Percentiles rank a stretch among this genome's conserved stretches.
Evolutionary conservation across 2,329 filamentous ascomycete genomes (phyloP).

Genomic region (Aurifilum marmelostoma): DNA sequence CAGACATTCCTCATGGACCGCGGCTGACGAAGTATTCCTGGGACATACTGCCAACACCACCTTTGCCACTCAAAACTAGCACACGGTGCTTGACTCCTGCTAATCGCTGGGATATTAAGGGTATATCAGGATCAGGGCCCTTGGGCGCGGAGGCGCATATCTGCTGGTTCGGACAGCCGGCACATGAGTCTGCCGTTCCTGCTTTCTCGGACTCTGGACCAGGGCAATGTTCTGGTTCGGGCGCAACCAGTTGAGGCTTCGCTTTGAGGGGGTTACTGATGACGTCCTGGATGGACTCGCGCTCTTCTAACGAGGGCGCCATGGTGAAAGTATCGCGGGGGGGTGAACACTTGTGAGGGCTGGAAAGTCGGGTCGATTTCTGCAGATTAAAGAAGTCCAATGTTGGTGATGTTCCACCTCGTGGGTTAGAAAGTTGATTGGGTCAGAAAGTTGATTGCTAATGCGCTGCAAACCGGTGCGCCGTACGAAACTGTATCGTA

Average conservation of each 20-base stretch:
- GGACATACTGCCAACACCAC: constrained; percentile 75
- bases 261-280: constrained; percentile 76
- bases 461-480: constrained; percentile 14
- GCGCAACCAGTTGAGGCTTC: constrained; percentile 84
- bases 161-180: constrained; percentile 91
- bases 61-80: constrained; percentile 90
- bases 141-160: constrained; percentile 95
- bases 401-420: not conserved
- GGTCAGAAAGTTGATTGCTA: constrained; percentile 27
- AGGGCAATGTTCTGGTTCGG: constrained; percentile 95
- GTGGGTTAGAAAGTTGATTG: not conserved
- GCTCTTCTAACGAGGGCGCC: constrained; percentile 80
- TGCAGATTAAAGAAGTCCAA: not conserved
- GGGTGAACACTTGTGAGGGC: not conserved
- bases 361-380: not conserved
- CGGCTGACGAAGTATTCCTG: not conserved
- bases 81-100: constrained; percentile 87
- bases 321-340: constrained; percentile 49
- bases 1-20: not conserved
- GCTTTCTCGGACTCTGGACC: constrained; percentile 79
- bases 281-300: constrained; percentile 68
- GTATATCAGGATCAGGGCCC: constrained; percentile 92
- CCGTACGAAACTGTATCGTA: constrained; percentile 1
- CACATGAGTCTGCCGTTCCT: constrained; percentile 79
- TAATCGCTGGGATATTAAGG: constrained; percentile 82